Base-by-base conservation (phyloP, 495 filamentous ascomycete species). In the Xylaria flabelliformis region DNA sequence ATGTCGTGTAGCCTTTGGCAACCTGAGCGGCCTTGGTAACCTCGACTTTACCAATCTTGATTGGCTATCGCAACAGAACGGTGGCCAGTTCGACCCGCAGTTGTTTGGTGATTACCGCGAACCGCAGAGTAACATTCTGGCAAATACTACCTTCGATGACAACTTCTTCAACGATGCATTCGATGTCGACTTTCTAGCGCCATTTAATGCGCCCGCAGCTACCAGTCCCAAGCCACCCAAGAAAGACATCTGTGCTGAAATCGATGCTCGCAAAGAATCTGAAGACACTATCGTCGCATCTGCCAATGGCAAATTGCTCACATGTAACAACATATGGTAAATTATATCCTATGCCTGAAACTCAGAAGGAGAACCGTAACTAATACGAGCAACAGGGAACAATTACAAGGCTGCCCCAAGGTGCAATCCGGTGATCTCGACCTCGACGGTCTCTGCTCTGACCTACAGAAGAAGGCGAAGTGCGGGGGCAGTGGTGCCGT, bases 31-130 rank as follows among this genome's bases (percentile, higher is more conserved):
- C 59, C 69, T 80, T 50, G 67, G 53, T 77, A 75, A 78, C 56
- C 74, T 84, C 51, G 83, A 85, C 61, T 77, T 82, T 69, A 81
- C 77, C 72, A 80, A 78, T 72, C 84, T 97, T 62, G 92, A 94
- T 75, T 95, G 91, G 88, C 80, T 97, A 71, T 89, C 92, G 12
- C 89, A 92, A 75, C 93, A 97, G 79, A 96, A 94, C 78, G 90
- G 91, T 53, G 93, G 93, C 65, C 90, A 93, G 74, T 98, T 98
- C 74, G 93, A 98, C 73, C 96, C 96, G 1, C 88, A 94, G 42
- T 87, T 98, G 2, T 99, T 98, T 80, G 92, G 92, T 64, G 94
- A 95, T 74, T 98, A 97, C 82, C 90, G 96, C 50, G 97, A 99
- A 76, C 91, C 92, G 7, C 93, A 97, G 74, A 93, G 93, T 70